Percentiles rank a stretch among this genome's conserved stretches.
Evolutionary conservation across 805 yeast genomes (phyloP).

Genomic region (Metschnikowia gruessii): DNA sequence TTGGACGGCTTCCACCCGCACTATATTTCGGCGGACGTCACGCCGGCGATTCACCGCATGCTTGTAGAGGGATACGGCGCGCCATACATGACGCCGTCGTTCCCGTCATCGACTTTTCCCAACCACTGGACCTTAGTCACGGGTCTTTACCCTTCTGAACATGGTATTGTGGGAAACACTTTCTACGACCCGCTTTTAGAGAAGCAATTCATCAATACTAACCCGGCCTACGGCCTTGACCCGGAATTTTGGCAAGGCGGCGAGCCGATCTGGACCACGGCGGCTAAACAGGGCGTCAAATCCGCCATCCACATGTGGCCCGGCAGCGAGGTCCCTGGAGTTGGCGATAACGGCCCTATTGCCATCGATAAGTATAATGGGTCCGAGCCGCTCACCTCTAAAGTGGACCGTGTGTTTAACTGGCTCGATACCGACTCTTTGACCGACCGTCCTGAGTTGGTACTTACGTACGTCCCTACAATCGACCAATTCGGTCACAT

Average conservation of each 20-base stretch:
- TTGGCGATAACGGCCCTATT: constrained; percentile 41
- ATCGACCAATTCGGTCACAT: constrained; percentile 78
- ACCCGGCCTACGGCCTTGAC: constrained; percentile 50
- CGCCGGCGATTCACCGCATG: constrained; percentile 70
- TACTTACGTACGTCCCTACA: constrained; percentile 75
- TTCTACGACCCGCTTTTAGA: constrained; percentile 61
- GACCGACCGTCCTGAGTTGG: constrained; percentile 64
- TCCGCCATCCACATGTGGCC: constrained; percentile 97
- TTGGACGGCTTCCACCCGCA: constrained; percentile 93
- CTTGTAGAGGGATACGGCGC: constrained; percentile 53
- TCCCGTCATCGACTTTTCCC: constrained; percentile 87
- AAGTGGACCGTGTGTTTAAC: constrained; percentile 53
- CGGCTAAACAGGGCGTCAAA: constrained; percentile 54
- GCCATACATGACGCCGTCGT: constrained; percentile 83
- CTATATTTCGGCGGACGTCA: constrained; percentile 58
- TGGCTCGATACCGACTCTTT: constrained; percentile 63
- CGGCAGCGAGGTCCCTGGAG: constrained; percentile 73
- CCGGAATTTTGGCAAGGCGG: constrained; percentile 79
- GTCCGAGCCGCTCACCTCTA: constrained; percentile 54
- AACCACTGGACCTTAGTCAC: constrained; percentile 92
- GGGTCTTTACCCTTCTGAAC: constrained; percentile 77
- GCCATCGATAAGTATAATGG: constrained; percentile 64
- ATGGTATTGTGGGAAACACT: constrained; percentile 84
- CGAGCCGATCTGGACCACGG: constrained; percentile 85
- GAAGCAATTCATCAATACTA: constrained; percentile 61